Conservation (phyloP, 345 rosid genomes). For the Brassica incana region DNA sequence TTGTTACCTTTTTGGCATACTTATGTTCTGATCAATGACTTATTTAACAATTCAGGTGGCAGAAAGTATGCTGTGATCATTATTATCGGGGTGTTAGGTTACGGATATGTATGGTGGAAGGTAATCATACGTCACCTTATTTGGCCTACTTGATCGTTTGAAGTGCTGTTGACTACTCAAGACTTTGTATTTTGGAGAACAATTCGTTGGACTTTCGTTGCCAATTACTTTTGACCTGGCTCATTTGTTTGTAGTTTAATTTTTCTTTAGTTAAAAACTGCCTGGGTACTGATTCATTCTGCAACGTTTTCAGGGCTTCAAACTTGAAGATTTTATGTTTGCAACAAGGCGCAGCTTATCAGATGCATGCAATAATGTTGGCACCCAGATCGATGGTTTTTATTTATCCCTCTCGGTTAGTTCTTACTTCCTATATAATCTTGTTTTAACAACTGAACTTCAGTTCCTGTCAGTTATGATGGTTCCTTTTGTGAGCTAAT, state of each 20-base stretch:
- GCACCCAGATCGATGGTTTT: slow-evolving; percentile 74
- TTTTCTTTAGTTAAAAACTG: not conserved
- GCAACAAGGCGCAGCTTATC: slow-evolving; percentile 84
- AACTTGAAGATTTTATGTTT: slow-evolving; percentile 93
- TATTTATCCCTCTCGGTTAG: slow-evolving; percentile 70
- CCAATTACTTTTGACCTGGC: not conserved
- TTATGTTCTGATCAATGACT: not conserved
- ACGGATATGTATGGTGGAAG: slow-evolving; percentile 45
- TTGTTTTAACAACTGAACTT: slow-evolving; percentile 4
- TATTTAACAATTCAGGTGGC: too few species aligned
- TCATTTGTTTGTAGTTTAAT: not conserved
- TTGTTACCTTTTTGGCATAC: slow-evolving; percentile 7
- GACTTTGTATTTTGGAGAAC: not conserved
- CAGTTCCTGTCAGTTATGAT: slow-evolving; percentile 9
- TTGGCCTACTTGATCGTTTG: not conserved
- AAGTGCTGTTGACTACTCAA: slow-evolving; percentile 14
- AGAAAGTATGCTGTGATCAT: slow-evolving; percentile 36
- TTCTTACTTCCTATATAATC: slow-evolving; percentile 9
- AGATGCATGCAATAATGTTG: slow-evolving; percentile 76
- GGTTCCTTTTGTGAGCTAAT: not conserved
- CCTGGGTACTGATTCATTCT: not conserved
- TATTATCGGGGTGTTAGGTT: slow-evolving; percentile 37
- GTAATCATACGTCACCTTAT: slow-evolving; percentile 20
- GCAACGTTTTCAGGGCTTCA: slow-evolving; percentile 70
- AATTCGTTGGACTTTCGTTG: not conserved